Base-by-base conservation (phyloP, 352 stramenopile species). In the Saprolegnia diclina region DNA sequence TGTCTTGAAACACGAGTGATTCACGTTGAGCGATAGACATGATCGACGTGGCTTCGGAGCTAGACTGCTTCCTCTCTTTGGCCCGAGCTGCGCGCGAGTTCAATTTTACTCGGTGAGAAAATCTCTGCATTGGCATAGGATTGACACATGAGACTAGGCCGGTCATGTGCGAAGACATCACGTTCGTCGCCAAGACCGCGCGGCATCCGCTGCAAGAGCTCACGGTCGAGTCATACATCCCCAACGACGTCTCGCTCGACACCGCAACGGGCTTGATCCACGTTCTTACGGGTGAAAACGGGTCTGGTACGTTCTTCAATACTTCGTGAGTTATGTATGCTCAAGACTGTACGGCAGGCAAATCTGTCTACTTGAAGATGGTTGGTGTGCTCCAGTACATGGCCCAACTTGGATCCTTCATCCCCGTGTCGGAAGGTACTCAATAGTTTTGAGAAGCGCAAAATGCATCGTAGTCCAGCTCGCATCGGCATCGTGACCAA, bases 341-440 rank as follows among this genome's bases (percentile, higher is more conserved):
- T 56, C 26, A 62, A 37, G 29, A 14, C 26, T 62, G 6, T 63
- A 54, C 66, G 24, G n/a, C 65, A 95, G 87, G 87, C 13, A 95
- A 95, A 77, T 95, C 87, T 7, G 82, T 93, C 18, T 92, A 88
- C 71, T 65, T 95, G 65, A 94, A 92, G 67, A 91, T 88, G 82
- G 77, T 94, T 10, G 87, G 87, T 0, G 68, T 95, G 9, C 56
- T 95, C 11, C 85, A 94, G 63, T 91, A 91, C 67, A 89, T 95
- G 82, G 70, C 83, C 40, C 87, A 95, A 71, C 88, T 95, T 32
- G 87, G 87, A 19, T 89, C 76, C 18, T 95, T 92, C 61, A 79
- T 94, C 45, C 83, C 87, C 18, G 85, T 84, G 6, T 71, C 87
- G 57, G 72, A 84, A 85, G 85, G 87, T 90, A 68, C 37, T 3